phyloP scores from a whole-genome alignment of 306 rosid genomes.

The Prinsepia uniflora region DNA sequence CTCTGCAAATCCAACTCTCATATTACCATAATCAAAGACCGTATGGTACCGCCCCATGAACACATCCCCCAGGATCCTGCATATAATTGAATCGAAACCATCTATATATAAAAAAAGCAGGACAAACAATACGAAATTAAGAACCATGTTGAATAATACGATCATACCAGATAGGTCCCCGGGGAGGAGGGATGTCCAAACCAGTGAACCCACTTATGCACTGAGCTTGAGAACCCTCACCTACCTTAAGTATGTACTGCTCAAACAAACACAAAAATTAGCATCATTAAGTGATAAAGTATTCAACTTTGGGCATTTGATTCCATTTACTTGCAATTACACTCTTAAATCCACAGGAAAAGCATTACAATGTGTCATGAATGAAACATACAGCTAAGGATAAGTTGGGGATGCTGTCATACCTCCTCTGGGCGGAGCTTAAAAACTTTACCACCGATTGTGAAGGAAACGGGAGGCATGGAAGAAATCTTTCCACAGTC shows the following conservation, averaged over 20 bases:
- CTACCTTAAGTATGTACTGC: constrained; percentile 81
- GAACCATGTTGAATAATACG: constrained; percentile 3
- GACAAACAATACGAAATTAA: constrained; percentile 3
- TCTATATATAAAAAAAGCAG: constrained; percentile 7
- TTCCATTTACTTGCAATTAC: neutral
- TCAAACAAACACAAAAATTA: constrained; percentile 28
- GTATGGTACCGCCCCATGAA: constrained; percentile 96
- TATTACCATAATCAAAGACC: constrained; percentile 65
- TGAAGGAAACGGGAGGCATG: constrained; percentile 79
- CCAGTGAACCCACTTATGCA: constrained; percentile 86
- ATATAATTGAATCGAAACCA: constrained; percentile 23
- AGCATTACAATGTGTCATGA: neutral
- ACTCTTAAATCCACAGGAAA: neutral
- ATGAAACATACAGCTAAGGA: constrained; percentile 3
- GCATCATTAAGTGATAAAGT: neutral
- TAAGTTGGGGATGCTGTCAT: constrained; percentile 25
- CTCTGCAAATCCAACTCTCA: constrained; percentile 79
- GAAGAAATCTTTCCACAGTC: constrained; percentile 59
- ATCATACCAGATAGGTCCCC: constrained; percentile 87
- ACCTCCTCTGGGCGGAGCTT: constrained; percentile 66
- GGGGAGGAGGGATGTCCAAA: constrained; percentile 86
- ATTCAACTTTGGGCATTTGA: neutral
- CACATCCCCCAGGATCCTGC: constrained; percentile 90
- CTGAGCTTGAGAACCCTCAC: constrained; percentile 64
- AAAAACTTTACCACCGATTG: constrained; percentile 66